A percentile compares a stretch with the other conserved stretches of the same genome.
phyloP scores from a whole-genome alignment of 441 rosid species.

The Mallotus japonicus region DNA sequence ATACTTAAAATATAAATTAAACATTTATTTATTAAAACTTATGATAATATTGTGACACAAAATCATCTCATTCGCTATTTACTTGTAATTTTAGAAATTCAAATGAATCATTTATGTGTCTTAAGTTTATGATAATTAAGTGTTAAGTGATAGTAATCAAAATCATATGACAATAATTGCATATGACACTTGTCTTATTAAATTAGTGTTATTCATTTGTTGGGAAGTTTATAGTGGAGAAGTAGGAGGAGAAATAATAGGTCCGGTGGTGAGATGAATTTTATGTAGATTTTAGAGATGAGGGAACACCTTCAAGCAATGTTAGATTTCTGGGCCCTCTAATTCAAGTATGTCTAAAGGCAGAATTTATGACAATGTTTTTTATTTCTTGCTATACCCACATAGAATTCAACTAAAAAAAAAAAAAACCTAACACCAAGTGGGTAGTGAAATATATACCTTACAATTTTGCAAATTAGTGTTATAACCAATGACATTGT shows the following conservation, averaged over 20 bases:
- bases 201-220: conserved; percentile 17
- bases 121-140: not conserved
- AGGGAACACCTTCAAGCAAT: conserved; percentile 28
- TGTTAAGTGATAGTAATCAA: not conserved
- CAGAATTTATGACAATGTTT: not conserved
- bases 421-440: not conserved
- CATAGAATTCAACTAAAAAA: not conserved
- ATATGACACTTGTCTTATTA: conserved; percentile 3
- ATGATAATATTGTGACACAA: too few species aligned
- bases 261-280: conserved; percentile 1
- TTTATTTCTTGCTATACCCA: too few species aligned
- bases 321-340: conserved; percentile 28
- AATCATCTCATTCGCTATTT: too few species aligned
- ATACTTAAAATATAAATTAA: too few species aligned
- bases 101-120: too few species aligned
- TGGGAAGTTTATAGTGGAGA: conserved; percentile 24
- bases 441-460: not conserved
- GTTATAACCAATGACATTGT: not conserved
- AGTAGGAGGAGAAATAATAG: conserved; percentile 8
- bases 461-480: not conserved
- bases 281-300: not conserved
- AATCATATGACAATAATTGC: conserved; percentile 17
- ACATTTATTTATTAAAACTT: too few species aligned
- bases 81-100: too few species aligned
- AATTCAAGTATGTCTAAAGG: not conserved